phyloP scores from a whole-genome alignment of 1,284 basidiomycete species.

The Austropuccinia psidii region DNA sequence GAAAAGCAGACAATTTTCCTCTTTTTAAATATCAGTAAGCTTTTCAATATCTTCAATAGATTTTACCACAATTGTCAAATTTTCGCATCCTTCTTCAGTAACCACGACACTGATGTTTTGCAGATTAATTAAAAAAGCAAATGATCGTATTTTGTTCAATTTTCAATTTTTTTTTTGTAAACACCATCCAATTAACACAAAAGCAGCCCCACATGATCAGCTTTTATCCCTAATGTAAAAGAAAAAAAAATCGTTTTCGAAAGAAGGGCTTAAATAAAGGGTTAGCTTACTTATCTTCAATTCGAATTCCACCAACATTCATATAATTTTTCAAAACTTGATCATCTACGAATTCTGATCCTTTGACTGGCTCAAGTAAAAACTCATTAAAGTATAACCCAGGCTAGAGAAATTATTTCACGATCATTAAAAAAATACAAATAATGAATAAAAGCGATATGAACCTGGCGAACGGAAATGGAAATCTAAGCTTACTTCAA shows the following conservation, averaged over 20 bases:
- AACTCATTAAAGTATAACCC: conserved; percentile 29
- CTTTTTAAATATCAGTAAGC: neutral
- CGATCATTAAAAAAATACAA: neutral
- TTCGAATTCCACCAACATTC: conserved; percentile 16
- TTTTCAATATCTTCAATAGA: conserved; percentile 19
- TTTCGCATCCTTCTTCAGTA: conserved; percentile 13
- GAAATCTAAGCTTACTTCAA: neutral
- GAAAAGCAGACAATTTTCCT: too few species aligned
- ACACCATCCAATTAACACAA: neutral
- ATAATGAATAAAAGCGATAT: neutral
- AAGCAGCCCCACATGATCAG: too few species aligned
- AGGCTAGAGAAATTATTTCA: neutral
- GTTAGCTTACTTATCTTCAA: conserved; percentile 24
- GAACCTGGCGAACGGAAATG: neutral
- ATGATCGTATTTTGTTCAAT: neutral
- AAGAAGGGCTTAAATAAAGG: neutral
- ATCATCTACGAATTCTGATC: conserved; percentile 16
- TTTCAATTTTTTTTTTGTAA: neutral
- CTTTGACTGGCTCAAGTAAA: conserved; percentile 17
- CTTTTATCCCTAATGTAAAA: too few species aligned
- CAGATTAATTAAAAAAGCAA: neutral
- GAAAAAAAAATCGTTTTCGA: too few species aligned
- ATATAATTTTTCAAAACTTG: conserved; percentile 17
- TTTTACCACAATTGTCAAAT: conserved; percentile 18
- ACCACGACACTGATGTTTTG: conserved; percentile 7